Evolutionary conservation across 345 rosid genomes (phyloP).

Genomic region (Salix brachista): DNA sequence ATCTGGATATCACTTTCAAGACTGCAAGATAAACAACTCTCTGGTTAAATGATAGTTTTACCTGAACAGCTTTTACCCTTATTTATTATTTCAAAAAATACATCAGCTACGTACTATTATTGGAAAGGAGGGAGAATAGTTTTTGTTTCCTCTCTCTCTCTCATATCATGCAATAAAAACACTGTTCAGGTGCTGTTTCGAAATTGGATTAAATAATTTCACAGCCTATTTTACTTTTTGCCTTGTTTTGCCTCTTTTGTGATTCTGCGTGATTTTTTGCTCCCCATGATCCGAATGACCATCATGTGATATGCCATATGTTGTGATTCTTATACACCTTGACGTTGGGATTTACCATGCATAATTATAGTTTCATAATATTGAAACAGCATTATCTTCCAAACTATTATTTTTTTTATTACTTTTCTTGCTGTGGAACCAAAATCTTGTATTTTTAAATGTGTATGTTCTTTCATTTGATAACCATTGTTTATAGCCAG

Average conservation of each 20-base stretch:
- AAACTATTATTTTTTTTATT: not conserved
- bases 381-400: not conserved
- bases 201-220: conserved; percentile 24
- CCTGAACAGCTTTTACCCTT: not conserved
- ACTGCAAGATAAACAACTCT: not conserved
- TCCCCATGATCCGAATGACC: conserved; percentile 44
- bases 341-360: conserved; percentile 7
- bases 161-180: conserved; percentile 28
- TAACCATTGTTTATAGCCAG: not conserved
- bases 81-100: conserved; percentile 1
- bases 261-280: conserved; percentile 54
- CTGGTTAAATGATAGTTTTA: conserved; percentile 2
- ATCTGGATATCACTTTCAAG: not conserved
- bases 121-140: conserved; percentile 9
- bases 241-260: conserved; percentile 31
- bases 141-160: conserved; percentile 12
- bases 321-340: conserved; percentile 24
- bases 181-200: conserved; percentile 28
- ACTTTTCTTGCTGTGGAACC: not conserved
- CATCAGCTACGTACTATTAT: conserved; percentile 11
- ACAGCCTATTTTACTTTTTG: conserved; percentile 23
- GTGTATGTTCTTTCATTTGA: not conserved
- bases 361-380: not conserved
- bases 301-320: conserved; percentile 27
- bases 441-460: not conserved